Base-by-base conservation (phyloP, 148 eudicot genomes). In the Camellia granthamiana region DNA sequence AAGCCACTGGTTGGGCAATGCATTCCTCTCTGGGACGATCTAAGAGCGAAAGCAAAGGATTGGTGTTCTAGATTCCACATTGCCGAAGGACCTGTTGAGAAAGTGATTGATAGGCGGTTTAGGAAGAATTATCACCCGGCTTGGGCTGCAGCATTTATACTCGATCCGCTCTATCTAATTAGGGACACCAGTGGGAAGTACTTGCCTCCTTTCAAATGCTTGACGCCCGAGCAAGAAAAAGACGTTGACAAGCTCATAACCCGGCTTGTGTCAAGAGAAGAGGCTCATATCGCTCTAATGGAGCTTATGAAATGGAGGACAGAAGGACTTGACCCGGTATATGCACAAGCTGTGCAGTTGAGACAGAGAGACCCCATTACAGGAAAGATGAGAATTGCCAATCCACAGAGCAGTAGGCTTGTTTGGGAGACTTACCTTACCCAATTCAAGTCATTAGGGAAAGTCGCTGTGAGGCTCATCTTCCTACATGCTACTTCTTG, bases 231-330 rank as follows among this genome's bases (percentile, higher is more conserved):
- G 47, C 99, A 96, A 79, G 98, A 96, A 80, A 96, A 93, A 58
- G 99, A 96, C 74, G 99, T 96, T 13, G 98, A 96, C 63, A 91
- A 89, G 84, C 89, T 96, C 54, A 86, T 96, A 46, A 92, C 97
- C 19, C 69, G 99, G 84, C 87, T 96, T 66, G 99, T 96, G 6
- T 89, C 97, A 0, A 87, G 90, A 77, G 99, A 96, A 19, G 98
- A 96, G 78, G 97, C 97, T 11, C 97, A 91, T 54, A 79, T 93
- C 77, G 98, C 84, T 0, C 58, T 96, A 12, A 96, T 92, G 93
- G 99, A 96, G 83, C 84, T 96, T 6, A 96, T 96, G 99, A 96
- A 90, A 80, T 96, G 99, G 99, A 85, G 99, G 80, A 88, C 94
- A 1, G 93, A 95, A 80, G 99, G 99, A 43, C 97, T 95, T 43